Evolutionary conservation across 495 filamentous ascomycete genomes (phyloP).

Genomic region (Evernia prunastri): DNA sequence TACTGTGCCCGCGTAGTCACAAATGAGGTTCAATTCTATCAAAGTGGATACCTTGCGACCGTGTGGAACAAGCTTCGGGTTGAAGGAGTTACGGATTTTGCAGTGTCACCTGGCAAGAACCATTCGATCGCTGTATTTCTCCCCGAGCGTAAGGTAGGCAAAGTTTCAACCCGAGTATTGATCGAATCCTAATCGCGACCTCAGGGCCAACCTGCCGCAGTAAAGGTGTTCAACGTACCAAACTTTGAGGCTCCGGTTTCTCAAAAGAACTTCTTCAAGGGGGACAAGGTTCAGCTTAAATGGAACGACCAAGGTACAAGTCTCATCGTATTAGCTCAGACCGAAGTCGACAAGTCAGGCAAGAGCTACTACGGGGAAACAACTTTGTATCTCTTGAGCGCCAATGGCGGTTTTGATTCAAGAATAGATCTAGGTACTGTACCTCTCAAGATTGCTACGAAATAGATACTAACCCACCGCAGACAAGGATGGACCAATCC

Average conservation of each 20-base stretch:
- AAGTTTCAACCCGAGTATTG: not conserved
- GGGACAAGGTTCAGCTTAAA: slow-evolving; percentile 95
- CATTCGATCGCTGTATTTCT: slow-evolving; percentile 88
- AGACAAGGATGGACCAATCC: slow-evolving; percentile 98
- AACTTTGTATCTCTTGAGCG: slow-evolving; percentile 89
- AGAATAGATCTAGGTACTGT: slow-evolving; percentile 68
- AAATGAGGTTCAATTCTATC: slow-evolving; percentile 95
- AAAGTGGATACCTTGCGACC: slow-evolving; percentile 72
- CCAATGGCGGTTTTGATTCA: slow-evolving; percentile 86
- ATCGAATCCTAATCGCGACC: slow-evolving; percentile 15
- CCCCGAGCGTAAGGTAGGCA: slow-evolving; percentile 80
- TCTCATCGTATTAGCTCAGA: slow-evolving; percentile 92
- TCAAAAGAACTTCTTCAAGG: slow-evolving; percentile 98
- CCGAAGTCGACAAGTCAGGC: slow-evolving; percentile 93
- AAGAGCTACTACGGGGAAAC: slow-evolving; percentile 99
- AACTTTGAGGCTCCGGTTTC: slow-evolving; percentile 74
- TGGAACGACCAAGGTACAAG: slow-evolving; percentile 90
- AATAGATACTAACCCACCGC: slow-evolving; percentile 4
- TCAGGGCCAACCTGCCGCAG: slow-evolving; percentile 81
- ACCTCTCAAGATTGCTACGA: not conserved
- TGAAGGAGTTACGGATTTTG: slow-evolving; percentile 88
- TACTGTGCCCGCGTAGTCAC: slow-evolving; percentile 90
- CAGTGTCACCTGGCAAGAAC: slow-evolving; percentile 78
- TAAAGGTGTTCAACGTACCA: slow-evolving; percentile 91
- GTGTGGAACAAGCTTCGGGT: slow-evolving; percentile 93